These are phyloP conservation scores for Phytophthora colocasiae DNA, from an alignment of 352 stramenopile species.

Conservation along the genomic window DNA sequence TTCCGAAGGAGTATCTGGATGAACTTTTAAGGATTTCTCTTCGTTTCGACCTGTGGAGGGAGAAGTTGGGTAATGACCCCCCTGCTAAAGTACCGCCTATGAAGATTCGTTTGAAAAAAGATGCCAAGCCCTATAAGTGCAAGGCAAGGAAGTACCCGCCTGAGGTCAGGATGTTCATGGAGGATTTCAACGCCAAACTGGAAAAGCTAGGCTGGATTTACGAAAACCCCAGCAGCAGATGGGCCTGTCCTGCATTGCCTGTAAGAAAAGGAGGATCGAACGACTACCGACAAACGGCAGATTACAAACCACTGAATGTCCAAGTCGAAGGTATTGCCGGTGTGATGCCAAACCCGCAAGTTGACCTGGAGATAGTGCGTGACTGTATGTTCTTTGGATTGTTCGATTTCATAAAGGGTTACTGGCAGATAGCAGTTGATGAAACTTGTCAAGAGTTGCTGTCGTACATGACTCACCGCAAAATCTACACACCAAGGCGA, in stretches of 20 bases:
- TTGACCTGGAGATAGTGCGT: slow-evolving; percentile 14
- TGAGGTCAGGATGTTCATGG: slow-evolving; percentile 8
- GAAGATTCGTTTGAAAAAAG: slow-evolving; percentile 19
- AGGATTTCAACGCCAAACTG: background rate
- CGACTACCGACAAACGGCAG: slow-evolving; percentile 1
- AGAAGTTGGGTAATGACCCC: slow-evolving; percentile 13
- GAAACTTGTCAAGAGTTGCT: background rate
- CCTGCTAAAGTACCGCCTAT: slow-evolving; percentile 15
- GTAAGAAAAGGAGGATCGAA: background rate
- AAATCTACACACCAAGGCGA: too few relatives aligned
- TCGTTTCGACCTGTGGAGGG: slow-evolving; percentile 14
- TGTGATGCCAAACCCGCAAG: slow-evolving; percentile 17
- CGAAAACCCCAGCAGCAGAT: too few relatives aligned
- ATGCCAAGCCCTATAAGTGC: slow-evolving; percentile 17
- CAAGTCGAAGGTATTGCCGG: slow-evolving; percentile 19
- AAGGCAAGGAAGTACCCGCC: slow-evolving; percentile 20
- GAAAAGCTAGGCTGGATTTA: too few relatives aligned
- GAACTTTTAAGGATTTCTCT: slow-evolving; percentile 3
- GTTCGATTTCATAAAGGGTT: slow-evolving; percentile 20
- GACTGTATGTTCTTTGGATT: slow-evolving; percentile 19
- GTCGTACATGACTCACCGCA: too few relatives aligned
- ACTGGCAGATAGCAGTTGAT: slow-evolving; percentile 32
- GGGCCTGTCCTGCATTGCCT: too few relatives aligned
- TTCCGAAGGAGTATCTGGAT: slow-evolving; percentile 5
- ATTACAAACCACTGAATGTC: slow-evolving; percentile 14